These are phyloP conservation scores for Astrothelium macrocarpum DNA, from an alignment of 495 filamentous ascomycete genomes.

Conservation along the genomic window DNA sequence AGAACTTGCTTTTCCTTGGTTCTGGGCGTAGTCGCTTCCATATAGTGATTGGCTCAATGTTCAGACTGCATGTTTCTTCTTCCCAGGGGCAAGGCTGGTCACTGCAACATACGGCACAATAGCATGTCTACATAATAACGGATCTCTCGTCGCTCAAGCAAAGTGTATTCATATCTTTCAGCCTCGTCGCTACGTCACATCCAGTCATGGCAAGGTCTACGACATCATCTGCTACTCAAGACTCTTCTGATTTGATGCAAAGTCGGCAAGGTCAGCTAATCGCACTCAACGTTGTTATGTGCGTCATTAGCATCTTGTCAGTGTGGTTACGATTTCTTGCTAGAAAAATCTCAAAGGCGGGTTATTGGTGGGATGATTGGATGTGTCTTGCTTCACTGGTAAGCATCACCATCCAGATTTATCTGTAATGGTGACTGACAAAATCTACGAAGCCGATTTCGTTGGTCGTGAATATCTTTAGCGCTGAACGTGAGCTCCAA, in stretches of 20 bases:
- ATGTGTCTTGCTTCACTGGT: background rate
- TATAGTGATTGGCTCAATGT: background rate
- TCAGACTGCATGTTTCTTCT: background rate
- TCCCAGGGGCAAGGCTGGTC: background rate
- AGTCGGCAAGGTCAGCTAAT: background rate
- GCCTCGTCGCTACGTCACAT: background rate
- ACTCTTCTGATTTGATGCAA: background rate
- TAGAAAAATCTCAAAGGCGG: background rate
- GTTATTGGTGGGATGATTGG: background rate
- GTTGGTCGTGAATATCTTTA: background rate
- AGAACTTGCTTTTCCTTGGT: background rate
- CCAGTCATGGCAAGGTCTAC: background rate
- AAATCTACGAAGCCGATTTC: background rate
- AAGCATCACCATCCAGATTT: background rate
- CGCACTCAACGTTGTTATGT: background rate
- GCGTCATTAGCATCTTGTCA: background rate
- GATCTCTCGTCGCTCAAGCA: background rate
- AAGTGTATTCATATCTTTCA: too few relatives aligned
- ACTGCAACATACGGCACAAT: background rate
- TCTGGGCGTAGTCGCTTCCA: background rate
- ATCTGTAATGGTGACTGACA: background rate
- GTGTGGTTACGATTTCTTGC: background rate
- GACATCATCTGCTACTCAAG: background rate
- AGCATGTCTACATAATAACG: background rate
- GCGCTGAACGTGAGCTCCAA: background rate